Base-by-base conservation (phyloP, 116 monocot genomes). In the Cymodocea nodosa region DNA sequence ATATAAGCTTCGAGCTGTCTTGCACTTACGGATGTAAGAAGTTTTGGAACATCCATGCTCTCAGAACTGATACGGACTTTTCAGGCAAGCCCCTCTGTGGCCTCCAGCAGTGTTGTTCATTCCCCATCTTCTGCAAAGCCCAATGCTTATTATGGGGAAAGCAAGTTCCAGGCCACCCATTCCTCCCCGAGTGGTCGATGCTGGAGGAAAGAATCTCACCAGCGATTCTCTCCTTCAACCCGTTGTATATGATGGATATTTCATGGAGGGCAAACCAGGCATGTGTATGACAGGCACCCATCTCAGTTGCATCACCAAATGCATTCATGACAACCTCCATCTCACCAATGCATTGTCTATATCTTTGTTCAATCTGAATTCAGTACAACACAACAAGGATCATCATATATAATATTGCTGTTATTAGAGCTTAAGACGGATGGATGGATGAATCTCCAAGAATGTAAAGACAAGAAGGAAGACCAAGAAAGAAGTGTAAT, bases 21-120 rank as follows among this genome's bases (percentile, higher is more conserved):
- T 16, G 62, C n/a, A n/a, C 90, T 87, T 72, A 90, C 94, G 94
- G 94, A 56, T 87, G 84, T 56, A 95, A 68, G 59, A 95, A 95
- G 68, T 90, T 95, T 66, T 90, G 81, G 62, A 95, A 95, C 90
- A 95, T 87, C 94, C 94, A 95, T 51, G 76, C 79, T 2, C 85
- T 77, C 50, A 95, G 66, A 68, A 90, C 87, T 0, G 90, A 85
- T 52, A 87, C 90, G 16, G 90, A 95, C 72, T 90, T 90, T 63
- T 90, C 95, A 5, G 95, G 95, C 68, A 95, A 76, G 13, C 95
- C 95, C 66, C 90, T 79, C 35, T 95, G 87, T 19, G 95, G 85
- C 51, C 82, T 84, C 95, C 90, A 95, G 25, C 80, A 81, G 52
- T 83, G 82, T 1, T 89, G 87, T 18, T 90, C 83, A 8, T 52